A percentile compares a stretch with the other conserved stretches of the same genome.
Conservation (phyloP, 2,329 filamentous ascomycete species). For the Clarireedia hainanense region DNA sequence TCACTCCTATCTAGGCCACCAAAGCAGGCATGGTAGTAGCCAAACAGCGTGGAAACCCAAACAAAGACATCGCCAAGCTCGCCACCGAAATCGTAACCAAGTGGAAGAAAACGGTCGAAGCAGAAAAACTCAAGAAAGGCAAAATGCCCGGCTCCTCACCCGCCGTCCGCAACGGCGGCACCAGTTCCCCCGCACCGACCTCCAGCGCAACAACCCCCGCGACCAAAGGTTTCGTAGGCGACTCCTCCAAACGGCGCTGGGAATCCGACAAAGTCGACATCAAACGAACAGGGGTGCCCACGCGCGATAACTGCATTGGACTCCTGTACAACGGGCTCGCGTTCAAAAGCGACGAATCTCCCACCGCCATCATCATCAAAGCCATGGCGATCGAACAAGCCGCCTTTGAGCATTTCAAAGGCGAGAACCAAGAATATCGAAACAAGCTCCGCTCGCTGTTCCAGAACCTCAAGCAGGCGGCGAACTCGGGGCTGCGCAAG, state of each 20-base stretch:
- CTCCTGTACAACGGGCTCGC: constrained; percentile 88
- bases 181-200: constrained; percentile 27
- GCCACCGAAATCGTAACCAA: constrained; percentile 79
- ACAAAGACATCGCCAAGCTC: constrained; percentile 71
- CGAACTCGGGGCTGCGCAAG: constrained; percentile 68
- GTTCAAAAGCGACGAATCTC: constrained; percentile 60
- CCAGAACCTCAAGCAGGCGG: constrained; percentile 89
- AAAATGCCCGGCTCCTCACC: constrained; percentile 20
- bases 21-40: constrained; percentile 85
- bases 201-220: constrained; percentile 32
- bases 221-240: constrained; percentile 46
- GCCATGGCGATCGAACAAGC: constrained; percentile 79
- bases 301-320: constrained; percentile 78
- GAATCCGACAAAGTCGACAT: constrained; percentile 74
- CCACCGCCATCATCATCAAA: constrained; percentile 63
- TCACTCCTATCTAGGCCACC: constrained; percentile 49
- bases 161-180: constrained; percentile 11
- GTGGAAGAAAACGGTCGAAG: constrained; percentile 75
- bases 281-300: constrained; percentile 63
- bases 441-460: constrained; percentile 87
- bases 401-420: constrained; percentile 61
- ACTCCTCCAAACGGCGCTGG: constrained; percentile 73
- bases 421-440: constrained; percentile 69
- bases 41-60: constrained; percentile 66
- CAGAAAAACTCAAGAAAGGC: constrained; percentile 45